These are phyloP conservation scores for Pichia paraexigua DNA, from an alignment of 805 yeast genomes.

Conservation along the genomic window DNA sequence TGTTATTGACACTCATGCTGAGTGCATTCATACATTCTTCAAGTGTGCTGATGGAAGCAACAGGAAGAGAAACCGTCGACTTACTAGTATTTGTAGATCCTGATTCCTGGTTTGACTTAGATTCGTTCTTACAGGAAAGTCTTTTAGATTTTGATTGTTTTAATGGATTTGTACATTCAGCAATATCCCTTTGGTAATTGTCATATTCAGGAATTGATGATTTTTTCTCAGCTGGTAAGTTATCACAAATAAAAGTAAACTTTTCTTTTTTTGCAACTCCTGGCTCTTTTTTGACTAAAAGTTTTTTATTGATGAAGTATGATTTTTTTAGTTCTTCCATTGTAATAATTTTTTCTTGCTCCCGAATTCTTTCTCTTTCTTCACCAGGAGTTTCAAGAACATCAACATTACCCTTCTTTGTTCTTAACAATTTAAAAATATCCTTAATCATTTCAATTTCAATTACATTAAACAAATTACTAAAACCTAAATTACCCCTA, in stretches of 20 bases:
- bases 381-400: constrained; percentile 4
- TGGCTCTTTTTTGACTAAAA: not conserved
- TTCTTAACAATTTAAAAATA: constrained; percentile 6
- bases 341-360: not conserved
- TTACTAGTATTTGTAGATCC: not conserved
- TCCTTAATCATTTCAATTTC: constrained; percentile 9
- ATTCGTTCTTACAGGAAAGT: not conserved
- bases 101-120: not conserved
- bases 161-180: not conserved
- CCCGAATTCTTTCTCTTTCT: not conserved
- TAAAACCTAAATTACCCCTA: constrained; percentile 1
- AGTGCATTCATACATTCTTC: not conserved
- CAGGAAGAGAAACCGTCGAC: not conserved
- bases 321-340: not conserved
- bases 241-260: not conserved
- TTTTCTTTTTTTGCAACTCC: not conserved
- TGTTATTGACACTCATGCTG: not conserved
- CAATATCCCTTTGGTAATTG: not conserved
- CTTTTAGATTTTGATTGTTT: not conserved
- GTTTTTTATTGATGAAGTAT: not conserved
- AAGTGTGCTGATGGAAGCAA: not conserved
- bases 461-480: not conserved
- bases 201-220: not conserved
- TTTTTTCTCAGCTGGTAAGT: not conserved
- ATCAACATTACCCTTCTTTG: not conserved